These are phyloP conservation scores for Candida pseudoviswanathii DNA, from an alignment of 1,139 yeast species.

Conservation along the genomic window DNA sequence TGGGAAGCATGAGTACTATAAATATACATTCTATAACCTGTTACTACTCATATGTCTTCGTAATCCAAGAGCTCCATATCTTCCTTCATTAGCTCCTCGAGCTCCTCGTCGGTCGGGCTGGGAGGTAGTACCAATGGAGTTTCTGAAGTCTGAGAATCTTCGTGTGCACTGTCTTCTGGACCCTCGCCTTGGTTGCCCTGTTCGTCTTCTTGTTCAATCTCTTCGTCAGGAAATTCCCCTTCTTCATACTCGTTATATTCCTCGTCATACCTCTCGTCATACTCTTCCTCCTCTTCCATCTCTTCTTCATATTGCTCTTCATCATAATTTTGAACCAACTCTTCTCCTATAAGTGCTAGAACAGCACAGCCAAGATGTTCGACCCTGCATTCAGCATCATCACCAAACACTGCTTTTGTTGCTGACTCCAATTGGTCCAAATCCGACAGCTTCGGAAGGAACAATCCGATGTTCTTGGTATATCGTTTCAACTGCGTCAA, in stretches of 20 bases:
- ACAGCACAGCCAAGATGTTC: slow-evolving; percentile 43
- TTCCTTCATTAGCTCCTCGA: too few species aligned
- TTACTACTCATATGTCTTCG: too few species aligned
- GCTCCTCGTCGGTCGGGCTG: too few species aligned
- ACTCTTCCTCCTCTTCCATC: neutral
- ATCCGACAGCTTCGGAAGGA: slow-evolving; percentile 74
- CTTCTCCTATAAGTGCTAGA: slow-evolving; percentile 58
- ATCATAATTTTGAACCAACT: slow-evolving; percentile 13
- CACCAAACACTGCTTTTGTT: slow-evolving; percentile 50
- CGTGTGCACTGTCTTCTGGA: neutral
- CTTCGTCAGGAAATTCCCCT: neutral
- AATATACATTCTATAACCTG: too few species aligned
- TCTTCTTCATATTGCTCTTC: slow-evolving; percentile 5
- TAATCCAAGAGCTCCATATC: too few species aligned
- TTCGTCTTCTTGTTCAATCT: neutral
- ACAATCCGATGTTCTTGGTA: slow-evolving; percentile 60
- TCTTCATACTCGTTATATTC: neutral
- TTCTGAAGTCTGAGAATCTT: neutral
- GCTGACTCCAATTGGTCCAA: slow-evolving; percentile 55
- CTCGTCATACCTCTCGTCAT: neutral
- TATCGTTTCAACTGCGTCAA: slow-evolving; percentile 44
- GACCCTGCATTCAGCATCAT: slow-evolving; percentile 47
- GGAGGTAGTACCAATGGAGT: too few species aligned
- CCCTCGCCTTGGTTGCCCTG: too few species aligned
- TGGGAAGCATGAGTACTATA: too few species aligned